Conservation (phyloP, 345 rosid species). For the Ceriops decandra region DNA sequence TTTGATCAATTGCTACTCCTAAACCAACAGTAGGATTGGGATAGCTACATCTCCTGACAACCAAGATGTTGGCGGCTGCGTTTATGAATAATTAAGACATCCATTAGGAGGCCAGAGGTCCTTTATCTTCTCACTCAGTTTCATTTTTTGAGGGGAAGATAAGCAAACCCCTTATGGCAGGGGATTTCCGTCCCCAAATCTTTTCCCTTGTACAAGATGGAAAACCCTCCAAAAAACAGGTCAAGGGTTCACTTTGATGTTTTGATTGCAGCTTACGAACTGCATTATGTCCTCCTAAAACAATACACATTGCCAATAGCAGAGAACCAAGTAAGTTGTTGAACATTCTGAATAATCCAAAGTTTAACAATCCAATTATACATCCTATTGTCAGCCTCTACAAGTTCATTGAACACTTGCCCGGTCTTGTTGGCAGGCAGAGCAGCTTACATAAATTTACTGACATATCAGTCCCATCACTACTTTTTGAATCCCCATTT, state of each 20-base stretch:
- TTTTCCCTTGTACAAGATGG: not conserved
- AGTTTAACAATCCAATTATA: slow-evolving; percentile 22
- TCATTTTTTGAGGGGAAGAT: too few species aligned
- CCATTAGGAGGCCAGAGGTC: too few species aligned
- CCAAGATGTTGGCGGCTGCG: too few species aligned
- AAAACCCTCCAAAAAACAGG: slow-evolving; percentile 5
- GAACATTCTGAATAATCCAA: slow-evolving; percentile 24
- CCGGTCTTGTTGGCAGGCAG: slow-evolving; percentile 21
- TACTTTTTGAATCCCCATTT: slow-evolving; percentile 21
- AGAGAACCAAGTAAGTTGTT: slow-evolving; percentile 59
- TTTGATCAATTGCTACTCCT: too few species aligned
- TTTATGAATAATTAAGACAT: too few species aligned
- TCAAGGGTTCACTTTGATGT: not conserved
- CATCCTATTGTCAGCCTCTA: slow-evolving; percentile 10
- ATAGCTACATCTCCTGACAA: too few species aligned
- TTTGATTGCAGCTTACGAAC: slow-evolving; percentile 9
- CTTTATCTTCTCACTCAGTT: too few species aligned
- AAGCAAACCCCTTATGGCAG: too few species aligned
- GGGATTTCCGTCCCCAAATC: too few species aligned
- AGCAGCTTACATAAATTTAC: slow-evolving; percentile 22
- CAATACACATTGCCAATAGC: slow-evolving; percentile 12
- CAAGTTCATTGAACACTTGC: slow-evolving; percentile 9
- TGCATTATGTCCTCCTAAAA: not conserved
- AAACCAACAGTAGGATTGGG: too few species aligned
- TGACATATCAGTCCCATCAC: slow-evolving; percentile 19